Base-by-base conservation (phyloP, 2,329 filamentous ascomycete species). In the Endothia cerciana region DNA sequence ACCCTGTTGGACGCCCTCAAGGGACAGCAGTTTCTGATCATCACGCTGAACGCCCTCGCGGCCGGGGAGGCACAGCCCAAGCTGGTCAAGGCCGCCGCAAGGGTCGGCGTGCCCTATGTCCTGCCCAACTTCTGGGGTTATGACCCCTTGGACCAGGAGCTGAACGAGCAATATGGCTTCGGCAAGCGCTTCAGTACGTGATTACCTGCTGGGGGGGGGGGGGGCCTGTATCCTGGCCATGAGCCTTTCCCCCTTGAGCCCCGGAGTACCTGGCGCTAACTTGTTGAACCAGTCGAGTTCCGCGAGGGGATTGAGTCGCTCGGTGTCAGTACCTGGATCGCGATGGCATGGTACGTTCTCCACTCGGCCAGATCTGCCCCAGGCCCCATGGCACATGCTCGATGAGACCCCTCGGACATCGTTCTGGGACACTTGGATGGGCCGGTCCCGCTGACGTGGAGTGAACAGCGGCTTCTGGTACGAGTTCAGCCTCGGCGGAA, bases 391-490 rank as follows among this genome's bases (percentile, higher is more conserved):
- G 6, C 43, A 47, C 13, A 25, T 6, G 2, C 47, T 28, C 22
- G 15, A 49, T 8, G 45, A 49, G n/a, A 25, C 45, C 8, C 45
- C 11, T 17, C n/a, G n/a, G n/a, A 11, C 45, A 25, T 1, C 4
- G 25, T 25, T 49, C 22, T 10, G n/a, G 22, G n/a, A 47, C 11
- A 1, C 22, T 13, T 51, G 22, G 13, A 28, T 25, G 7, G 28
- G 7, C 2, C 40, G n/a, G 8, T 17, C 22, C 5, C 17, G 45
- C 47, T 51, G 47, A 51, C 47, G 4, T 25, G 7, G 10, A 30
- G 47, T 30, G 47, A 6, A n/a, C n/a, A 56, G 33, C 70, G 78
- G 80, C 1, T 83, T 83, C 68, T 86, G 83, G 83, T 85, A 85
- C 72, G 81, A 86, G 59, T 84, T 78, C 67, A 83, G 79, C 70